Base-by-base conservation (phyloP, 2,329 filamentous ascomycete genomes). In the Aureobasidium sp. region DNA sequence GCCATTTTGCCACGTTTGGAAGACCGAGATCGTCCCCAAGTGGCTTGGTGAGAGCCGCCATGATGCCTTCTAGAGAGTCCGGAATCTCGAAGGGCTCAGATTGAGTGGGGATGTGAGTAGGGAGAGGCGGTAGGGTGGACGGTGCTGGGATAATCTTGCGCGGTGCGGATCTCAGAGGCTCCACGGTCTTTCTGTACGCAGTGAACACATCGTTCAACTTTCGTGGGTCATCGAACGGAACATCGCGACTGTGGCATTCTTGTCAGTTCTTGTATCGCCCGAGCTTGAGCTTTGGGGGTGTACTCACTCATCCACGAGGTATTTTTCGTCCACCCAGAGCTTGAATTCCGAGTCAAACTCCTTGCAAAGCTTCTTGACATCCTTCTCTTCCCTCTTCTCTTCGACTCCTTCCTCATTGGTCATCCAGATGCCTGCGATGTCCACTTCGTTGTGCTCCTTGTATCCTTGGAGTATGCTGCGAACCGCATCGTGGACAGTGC, bases 161-260 rank as follows among this genome's bases (percentile, higher is more conserved):
- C 4, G 89, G 88, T 14, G 82, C 82, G 42, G 84, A 78, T 45
- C 87, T 82, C 2, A 92, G 76, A 0, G 88, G 88, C 66, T 91
- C 89, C 59, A 90, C 82, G 2, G 80, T 82, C 72, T 91, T 91
- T 8, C 88, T 82, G 67, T 88, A 93, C 0, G 82, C 82, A 0
- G 89, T 91, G 70, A 91, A 93, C 1, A 92, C 79, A 68, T 91
- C 87, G 2, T 88, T 87, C 1, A 91, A 78, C 2, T 89, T 82
- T 36, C 79, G 70, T 0, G 85, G 78, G 4, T 79, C 74, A 2
- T 79, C 70, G 51, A 89, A 79, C 0, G 84, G 81, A 0, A 88
- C 71, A 68, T 93, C 88, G 25, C 85, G 85, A 67, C 88, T 91
- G 60, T 1, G 9, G 14, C 2, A 5, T 27, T 9, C 12, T 9